Evolutionary conservation across 768 basidiomycete genomes (phyloP), one percentile per base, ranked within the genome.

Genomic region (Leccinum uliginosum): DNA sequence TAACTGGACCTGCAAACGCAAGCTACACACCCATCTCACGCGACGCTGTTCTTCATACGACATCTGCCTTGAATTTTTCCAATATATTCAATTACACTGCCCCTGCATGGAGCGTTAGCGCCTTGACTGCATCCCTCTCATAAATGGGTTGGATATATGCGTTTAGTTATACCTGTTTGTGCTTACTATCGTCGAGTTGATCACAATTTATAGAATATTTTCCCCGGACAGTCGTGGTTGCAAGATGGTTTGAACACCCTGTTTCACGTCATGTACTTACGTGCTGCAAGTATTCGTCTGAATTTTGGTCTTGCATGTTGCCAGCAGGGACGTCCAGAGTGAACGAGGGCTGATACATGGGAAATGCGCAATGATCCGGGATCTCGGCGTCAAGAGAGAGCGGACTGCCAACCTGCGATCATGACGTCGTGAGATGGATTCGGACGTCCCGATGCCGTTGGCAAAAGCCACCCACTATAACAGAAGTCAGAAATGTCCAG

Each of bases 401-500:
- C 0, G 84, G 79, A 10, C 72, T 71, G 3, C 77, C 80, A 24
- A 82, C 72, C 89, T 93, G 53, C 27, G 30, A 24, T 50, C 32
- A 57, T 21, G 19, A 24, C 3, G 3, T 30, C 9, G 21, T 48
- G 51, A 59, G 40, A 58, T 43, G 43, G 9, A n/a, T n/a, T n/a
- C n/a, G n/a, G n/a, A 52, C 32, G 26, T 27, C 30, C 7, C 3
- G n/a, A 44, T 11, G 19, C 14, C 10, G 12, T 10, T 19, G n/a
- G 10, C 32, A 54, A 50, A 40, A 38, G 47, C 12, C 17, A 75
- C 87, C 59, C 62, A 93, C 90, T 27, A 83, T 82, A 4, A 90
- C 73, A 0, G 87, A 86, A 1, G 93, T 96, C 17, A 94, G 72
- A 64, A 84, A 84, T 1, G 91, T 77, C 92, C 93, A 97, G 0